phyloP scores from a whole-genome alignment of 805 yeast genomes.

The Lipomyces lipofer region DNA sequence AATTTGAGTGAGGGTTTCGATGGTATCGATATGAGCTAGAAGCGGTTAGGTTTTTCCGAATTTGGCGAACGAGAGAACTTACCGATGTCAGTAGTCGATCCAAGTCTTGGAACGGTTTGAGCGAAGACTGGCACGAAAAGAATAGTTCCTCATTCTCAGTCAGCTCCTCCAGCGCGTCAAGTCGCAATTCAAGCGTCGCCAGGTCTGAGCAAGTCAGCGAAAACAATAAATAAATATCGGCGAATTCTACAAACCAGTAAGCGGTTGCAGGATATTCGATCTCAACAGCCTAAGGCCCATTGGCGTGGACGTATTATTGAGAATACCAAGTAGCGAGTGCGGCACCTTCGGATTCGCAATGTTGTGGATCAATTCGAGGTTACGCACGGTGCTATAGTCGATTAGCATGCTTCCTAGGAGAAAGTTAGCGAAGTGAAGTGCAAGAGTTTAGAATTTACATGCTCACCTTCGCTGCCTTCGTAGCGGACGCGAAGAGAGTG shows the following conservation, averaged over 20 bases:
- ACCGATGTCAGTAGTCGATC: conserved; percentile 45
- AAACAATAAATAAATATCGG: background rate
- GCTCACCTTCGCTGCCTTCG: conserved; percentile 24
- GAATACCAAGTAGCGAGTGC: conserved; percentile 41
- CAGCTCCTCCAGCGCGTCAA: conserved; percentile 45
- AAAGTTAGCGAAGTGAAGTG: conserved; percentile 43
- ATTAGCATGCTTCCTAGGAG: conserved; percentile 48
- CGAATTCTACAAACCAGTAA: conserved; percentile 37
- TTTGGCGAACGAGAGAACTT: background rate
- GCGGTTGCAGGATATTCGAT: conserved; percentile 50
- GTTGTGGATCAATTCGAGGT: conserved; percentile 46
- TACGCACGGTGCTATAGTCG: conserved; percentile 43
- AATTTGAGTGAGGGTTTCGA: conserved; percentile 34
- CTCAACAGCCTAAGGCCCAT: conserved; percentile 50
- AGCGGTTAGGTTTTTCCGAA: background rate
- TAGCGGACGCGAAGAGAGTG: conserved; percentile 22
- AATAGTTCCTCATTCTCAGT: conserved; percentile 28
- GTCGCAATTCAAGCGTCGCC: conserved; percentile 42
- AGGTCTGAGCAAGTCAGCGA: conserved; percentile 36
- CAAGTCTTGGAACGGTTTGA: conserved; percentile 43
- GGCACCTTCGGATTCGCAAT: conserved; percentile 36
- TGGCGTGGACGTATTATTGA: conserved; percentile 46
- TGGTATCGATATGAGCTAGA: conserved; percentile 36
- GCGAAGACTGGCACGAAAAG: conserved; percentile 29
- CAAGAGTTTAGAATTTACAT: conserved; percentile 38